Conservation (phyloP, 345 rosid genomes). For the Brassica incana region DNA sequence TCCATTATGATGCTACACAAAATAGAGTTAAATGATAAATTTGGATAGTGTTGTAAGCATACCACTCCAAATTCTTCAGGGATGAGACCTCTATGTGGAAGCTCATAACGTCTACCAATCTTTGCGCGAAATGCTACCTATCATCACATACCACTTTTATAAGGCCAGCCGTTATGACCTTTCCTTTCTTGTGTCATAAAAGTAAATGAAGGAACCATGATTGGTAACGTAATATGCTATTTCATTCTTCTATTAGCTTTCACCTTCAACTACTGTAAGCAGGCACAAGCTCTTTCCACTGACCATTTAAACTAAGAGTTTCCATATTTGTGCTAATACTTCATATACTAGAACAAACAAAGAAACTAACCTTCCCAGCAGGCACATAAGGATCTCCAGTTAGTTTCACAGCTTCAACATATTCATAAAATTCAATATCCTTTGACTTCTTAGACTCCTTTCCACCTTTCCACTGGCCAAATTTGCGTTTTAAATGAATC, state of each 20-base stretch:
- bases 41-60: slow-evolving; percentile 19
- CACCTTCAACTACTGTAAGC: slow-evolving; percentile 9
- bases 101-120: slow-evolving; percentile 86
- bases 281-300: neutral
- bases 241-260: neutral
- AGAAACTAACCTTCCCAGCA: slow-evolving; percentile 79
- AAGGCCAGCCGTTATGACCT: slow-evolving; percentile 21
- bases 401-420: slow-evolving; percentile 87
- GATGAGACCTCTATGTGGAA: slow-evolving; percentile 90
- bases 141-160: slow-evolving; percentile 5
- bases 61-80: slow-evolving; percentile 99
- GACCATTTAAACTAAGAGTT: neutral
- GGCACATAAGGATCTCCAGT: slow-evolving; percentile 93
- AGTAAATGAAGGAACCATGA: neutral
- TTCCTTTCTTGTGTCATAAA: neutral
- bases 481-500: slow-evolving; percentile 72
- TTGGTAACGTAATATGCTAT: neutral
- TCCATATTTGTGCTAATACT: slow-evolving; percentile 12
- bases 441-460: slow-evolving; percentile 50
- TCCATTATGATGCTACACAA: slow-evolving; percentile 18
- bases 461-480: slow-evolving; percentile 88
- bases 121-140: slow-evolving; percentile 97
- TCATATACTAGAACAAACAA: slow-evolving; percentile 18
- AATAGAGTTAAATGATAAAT: neutral
- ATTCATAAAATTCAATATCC: slow-evolving; percentile 83